Conservation (phyloP, 192 early-diverging fungal genomes). For the Backusella circina region DNA sequence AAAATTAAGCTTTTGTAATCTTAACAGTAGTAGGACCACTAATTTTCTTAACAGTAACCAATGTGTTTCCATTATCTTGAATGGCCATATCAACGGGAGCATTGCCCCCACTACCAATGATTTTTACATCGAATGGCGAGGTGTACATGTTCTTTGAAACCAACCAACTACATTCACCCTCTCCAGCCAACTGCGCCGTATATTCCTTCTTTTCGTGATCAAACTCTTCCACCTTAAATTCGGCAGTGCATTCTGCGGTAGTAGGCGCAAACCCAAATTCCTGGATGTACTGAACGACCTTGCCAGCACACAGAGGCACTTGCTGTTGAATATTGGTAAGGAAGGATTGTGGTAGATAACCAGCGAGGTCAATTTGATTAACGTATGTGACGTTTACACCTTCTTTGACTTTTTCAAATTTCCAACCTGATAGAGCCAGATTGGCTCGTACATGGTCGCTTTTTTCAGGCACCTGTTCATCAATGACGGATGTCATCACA, state of each 20-base stretch:
- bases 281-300: slow-evolving; percentile 43
- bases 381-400: slow-evolving; percentile 44
- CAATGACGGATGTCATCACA: slow-evolving; percentile 47
- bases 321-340: slow-evolving; percentile 40
- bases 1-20: slow-evolving; percentile 26
- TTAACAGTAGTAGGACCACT: slow-evolving; percentile 24
- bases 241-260: slow-evolving; percentile 23
- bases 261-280: slow-evolving; percentile 47
- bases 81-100: slow-evolving; percentile 9
- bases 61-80: slow-evolving; percentile 13
- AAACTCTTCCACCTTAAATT: slow-evolving; percentile 34
- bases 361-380: slow-evolving; percentile 52
- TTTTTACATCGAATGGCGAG: slow-evolving; percentile 41
- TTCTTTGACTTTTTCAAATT: slow-evolving; percentile 32
- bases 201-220: slow-evolving; percentile 33
- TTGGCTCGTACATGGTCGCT: slow-evolving; percentile 48
- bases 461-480: slow-evolving; percentile 42
- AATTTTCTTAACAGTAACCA: slow-evolving; percentile 15
- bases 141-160: slow-evolving; percentile 44
- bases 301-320: slow-evolving; percentile 44
- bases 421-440: slow-evolving; percentile 49
- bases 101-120: slow-evolving; percentile 19
- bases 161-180: slow-evolving; percentile 22
- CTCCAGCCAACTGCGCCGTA: slow-evolving; percentile 24
- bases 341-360: slow-evolving; percentile 42